Base-by-base conservation (phyloP, 306 rosid species). In the Sindora glabra region DNA sequence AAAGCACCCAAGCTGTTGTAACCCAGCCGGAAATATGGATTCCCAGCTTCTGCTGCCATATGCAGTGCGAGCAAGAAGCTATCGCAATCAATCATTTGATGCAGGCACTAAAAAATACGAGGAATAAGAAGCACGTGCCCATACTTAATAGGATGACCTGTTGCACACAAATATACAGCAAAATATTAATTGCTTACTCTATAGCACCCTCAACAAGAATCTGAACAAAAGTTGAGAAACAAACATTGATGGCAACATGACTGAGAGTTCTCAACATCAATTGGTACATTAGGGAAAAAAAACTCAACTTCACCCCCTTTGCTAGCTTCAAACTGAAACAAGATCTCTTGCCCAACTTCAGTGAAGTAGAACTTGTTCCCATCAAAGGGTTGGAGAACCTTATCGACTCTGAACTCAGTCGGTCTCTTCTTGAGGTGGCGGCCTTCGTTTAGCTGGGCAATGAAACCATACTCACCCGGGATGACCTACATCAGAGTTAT, bases 381-480 rank as follows among this genome's bases (percentile, higher is more conserved):
- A 77, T 90, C 97, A 58, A 83, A 90, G 40, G 96, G 94, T 66
- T 90, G 97, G 32, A 90, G 96, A 27, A 87, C 97, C 87, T 84
- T 87, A 56, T 90, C 97, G 29, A 90, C 97, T 9, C 82, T 83
- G 56, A 90, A 90, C 68, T 90, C 97, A 0, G 97, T 90, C 26
- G 97, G 97, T 36, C 97, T 75, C 83, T 90, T 90, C 94, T 87
- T 90, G 61, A 87, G 86, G 73, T 90, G 97, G 47, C 97, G 97
- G 22, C 97, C 97, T 83, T 90, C 96, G 0, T 90, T 90, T 68
- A 90, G 87, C 86, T 90, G 97, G 34, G 97, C 97, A 14, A 90
- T 69, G 79, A 90, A 90, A 45, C 99, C 96, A 58, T 62, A 68
- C 52, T 78, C 72, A 19, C 99, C 99, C 9, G 89, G 90, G 71